Percentiles rank a stretch among this genome's conserved stretches.
phyloP scores from a whole-genome alignment of 805 yeast species.

The Wickerhamiella kurtzmanii region DNA sequence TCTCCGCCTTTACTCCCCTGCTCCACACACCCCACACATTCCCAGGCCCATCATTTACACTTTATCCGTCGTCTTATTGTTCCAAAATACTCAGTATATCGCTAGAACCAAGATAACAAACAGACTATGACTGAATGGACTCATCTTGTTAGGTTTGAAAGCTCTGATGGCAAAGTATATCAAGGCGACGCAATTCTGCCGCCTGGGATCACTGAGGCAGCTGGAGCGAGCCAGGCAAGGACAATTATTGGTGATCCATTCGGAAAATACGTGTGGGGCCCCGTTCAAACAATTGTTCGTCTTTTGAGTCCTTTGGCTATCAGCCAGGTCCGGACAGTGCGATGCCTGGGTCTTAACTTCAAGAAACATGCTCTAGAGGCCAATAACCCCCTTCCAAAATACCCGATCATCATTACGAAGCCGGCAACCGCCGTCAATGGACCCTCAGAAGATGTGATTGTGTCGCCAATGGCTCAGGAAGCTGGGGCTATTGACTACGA shows the following conservation, averaged over 20 bases:
- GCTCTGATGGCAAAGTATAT: conserved; percentile 32
- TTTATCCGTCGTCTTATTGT: too few species aligned
- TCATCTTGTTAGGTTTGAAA: conserved; percentile 34
- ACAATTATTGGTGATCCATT: conserved; percentile 38
- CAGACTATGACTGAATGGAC: conserved; percentile 12
- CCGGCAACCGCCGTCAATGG: conserved; percentile 35
- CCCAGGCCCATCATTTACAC: not conserved
- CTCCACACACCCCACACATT: too few species aligned
- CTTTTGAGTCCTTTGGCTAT: conserved; percentile 32
- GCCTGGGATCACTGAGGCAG: conserved; percentile 26
- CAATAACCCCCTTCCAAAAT: conserved; percentile 31
- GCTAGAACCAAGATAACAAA: too few species aligned
- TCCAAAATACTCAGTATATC: too few species aligned
- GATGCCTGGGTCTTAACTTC: conserved; percentile 42
- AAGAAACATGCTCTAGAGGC: conserved; percentile 32
- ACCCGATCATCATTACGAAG: conserved; percentile 40
- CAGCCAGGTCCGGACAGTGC: conserved; percentile 29
- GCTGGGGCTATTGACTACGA: conserved; percentile 35
- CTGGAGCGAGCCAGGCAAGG: conserved; percentile 30
- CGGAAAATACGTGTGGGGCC: conserved; percentile 28
- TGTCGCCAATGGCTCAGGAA: conserved; percentile 25
- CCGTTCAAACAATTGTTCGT: conserved; percentile 23
- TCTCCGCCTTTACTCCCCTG: too few species aligned
- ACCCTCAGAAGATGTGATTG: conserved; percentile 31
- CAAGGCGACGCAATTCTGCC: conserved; percentile 38